These are phyloP conservation scores for Protostelium mycophagum DNA, from an alignment of 78 protist genomes.

Conservation along the genomic window DNA sequence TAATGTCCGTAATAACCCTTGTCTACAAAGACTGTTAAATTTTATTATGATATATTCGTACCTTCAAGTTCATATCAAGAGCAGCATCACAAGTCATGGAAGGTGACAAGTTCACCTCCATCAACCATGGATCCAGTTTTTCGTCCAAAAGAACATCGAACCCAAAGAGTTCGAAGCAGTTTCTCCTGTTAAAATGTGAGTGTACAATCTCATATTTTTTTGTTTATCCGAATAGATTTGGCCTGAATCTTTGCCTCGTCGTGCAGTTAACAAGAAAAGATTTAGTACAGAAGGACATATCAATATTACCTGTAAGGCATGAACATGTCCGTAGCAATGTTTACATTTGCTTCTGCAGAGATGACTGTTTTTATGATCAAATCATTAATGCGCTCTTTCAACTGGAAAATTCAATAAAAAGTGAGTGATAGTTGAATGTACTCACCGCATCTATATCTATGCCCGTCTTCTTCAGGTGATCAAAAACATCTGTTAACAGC, in stretches of 20 bases:
- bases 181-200: neutral
- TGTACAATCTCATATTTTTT: neutral
- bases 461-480: neutral
- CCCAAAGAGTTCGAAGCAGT: slow-evolving; percentile 67
- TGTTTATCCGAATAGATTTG: too few relatives aligned
- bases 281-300: neutral
- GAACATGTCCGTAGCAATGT: neutral
- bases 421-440: neutral
- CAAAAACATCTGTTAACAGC: slow-evolving; percentile 18
- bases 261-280: too few relatives aligned
- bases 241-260: too few relatives aligned
- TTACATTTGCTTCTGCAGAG: slow-evolving; percentile 17
- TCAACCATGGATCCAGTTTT: slow-evolving; percentile 49
- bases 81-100: slow-evolving; percentile 27
- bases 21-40: neutral
- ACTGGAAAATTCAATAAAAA: too few relatives aligned
- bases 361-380: slow-evolving; percentile 47
- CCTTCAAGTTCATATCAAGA: neutral
- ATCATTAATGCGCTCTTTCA: slow-evolving; percentile 25
- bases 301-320: neutral
- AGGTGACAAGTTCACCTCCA: slow-evolving; percentile 79
- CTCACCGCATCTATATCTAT: neutral
- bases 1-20: neutral
- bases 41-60: neutral
- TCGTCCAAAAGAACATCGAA: slow-evolving; percentile 75